Evolutionary conservation across 2,329 filamentous ascomycete species (phyloP).

Genomic region (Phyllosticta capitalensis): DNA sequence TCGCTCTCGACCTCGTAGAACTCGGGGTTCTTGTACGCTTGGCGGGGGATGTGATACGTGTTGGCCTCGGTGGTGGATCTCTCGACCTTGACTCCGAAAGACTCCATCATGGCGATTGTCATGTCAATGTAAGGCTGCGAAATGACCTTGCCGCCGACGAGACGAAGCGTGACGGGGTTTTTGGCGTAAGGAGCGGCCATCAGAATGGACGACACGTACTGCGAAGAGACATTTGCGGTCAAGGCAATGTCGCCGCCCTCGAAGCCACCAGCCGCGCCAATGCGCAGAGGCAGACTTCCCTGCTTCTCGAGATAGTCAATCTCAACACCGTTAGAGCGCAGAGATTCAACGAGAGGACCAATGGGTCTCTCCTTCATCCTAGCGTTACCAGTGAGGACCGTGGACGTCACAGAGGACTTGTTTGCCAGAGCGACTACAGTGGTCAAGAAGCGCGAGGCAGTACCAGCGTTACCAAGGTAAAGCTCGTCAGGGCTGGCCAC

Average conservation of each 20-base stretch:
- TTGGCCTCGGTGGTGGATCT: constrained; percentile 70
- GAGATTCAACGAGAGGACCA: constrained; percentile 81
- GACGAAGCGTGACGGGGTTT: constrained; percentile 75
- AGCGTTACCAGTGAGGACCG: constrained; percentile 82
- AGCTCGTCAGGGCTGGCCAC: constrained; percentile 66
- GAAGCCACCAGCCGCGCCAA: constrained; percentile 51
- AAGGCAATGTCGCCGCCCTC: constrained; percentile 80
- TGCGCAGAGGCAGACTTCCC: constrained; percentile 72
- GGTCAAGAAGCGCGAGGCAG: constrained; percentile 88
- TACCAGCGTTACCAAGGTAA: constrained; percentile 94
- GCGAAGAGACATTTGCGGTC: constrained; percentile 93
- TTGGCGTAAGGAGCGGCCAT: constrained; percentile 98
- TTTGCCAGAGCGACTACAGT: constrained; percentile 80
- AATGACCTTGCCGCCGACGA: constrained; percentile 95
- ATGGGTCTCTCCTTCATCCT: constrained; percentile 96
- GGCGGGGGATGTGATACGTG: constrained; percentile 88
- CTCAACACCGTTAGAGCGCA: constrained; percentile 75
- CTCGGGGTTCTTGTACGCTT: constrained; percentile 68
- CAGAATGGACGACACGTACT: constrained; percentile 93
- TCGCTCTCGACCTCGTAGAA: constrained; percentile 94
- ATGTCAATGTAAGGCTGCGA: constrained; percentile 97
- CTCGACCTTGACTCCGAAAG: constrained; percentile 76
- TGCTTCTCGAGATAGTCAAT: constrained; percentile 79
- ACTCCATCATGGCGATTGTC: constrained; percentile 95
- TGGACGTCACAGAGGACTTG: constrained; percentile 54